Conservation (phyloP, 108 stramenopile species). For the Cylindrotheca fusiformis region DNA sequence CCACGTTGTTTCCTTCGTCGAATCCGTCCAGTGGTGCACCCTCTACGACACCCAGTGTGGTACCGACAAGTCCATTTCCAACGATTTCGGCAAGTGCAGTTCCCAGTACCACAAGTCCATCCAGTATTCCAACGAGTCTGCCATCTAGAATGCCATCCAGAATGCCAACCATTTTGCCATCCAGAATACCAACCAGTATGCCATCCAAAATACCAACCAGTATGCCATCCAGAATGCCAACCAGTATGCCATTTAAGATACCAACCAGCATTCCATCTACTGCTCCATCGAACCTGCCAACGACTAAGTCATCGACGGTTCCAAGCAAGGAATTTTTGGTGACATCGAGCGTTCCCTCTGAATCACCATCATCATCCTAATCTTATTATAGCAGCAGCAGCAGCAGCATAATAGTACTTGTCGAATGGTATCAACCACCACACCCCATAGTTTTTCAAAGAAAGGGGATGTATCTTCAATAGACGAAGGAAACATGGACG, state of each 20-base stretch:
- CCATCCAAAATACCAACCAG: background rate
- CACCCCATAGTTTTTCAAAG: too few species aligned
- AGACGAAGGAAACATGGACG: too few species aligned
- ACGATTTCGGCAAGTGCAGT: background rate
- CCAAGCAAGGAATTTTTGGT: background rate
- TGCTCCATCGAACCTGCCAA: background rate
- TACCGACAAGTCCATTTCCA: background rate
- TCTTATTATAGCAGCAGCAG: too few species aligned
- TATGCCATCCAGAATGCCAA: background rate
- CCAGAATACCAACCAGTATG: background rate
- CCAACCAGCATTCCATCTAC: background rate
- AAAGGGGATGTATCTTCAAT: too few species aligned
- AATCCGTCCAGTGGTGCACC: background rate
- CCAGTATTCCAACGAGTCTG: background rate
- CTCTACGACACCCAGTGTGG: background rate
- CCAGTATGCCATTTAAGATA: background rate
- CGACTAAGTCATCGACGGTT: background rate
- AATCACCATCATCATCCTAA: too few species aligned
- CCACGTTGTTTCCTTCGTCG: background rate
- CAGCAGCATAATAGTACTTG: too few species aligned
- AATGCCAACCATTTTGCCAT: background rate
- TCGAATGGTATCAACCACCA: too few species aligned
- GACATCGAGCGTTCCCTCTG: too few species aligned
- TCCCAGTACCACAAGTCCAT: background rate
- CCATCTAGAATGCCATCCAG: background rate